These are phyloP conservation scores for Aspergillus viridinutans DNA, from an alignment of 2,329 filamentous ascomycete genomes.

Conservation along the genomic window DNA sequence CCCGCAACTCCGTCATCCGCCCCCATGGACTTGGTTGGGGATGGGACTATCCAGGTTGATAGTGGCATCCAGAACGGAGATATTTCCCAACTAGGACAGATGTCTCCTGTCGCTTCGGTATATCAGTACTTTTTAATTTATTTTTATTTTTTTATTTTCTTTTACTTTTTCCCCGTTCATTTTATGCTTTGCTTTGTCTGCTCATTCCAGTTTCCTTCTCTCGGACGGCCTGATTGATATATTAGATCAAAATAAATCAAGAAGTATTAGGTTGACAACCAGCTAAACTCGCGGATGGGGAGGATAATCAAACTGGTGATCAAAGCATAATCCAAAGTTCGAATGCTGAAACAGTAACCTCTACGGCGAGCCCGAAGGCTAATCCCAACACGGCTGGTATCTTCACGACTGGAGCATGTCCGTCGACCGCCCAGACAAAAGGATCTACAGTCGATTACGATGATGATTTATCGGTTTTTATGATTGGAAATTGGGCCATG, in stretches of 20 bases:
- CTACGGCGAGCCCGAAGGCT: neutral
- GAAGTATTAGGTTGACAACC: neutral
- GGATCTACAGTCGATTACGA: constrained; percentile 11
- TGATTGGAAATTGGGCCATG: constrained; percentile 7
- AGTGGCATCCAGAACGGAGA: neutral
- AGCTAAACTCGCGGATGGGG: neutral
- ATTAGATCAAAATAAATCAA: neutral
- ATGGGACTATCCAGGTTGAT: constrained; percentile 1
- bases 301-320: constrained; percentile 3
- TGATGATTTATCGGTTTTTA: neutral
- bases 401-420: neutral
- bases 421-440: neutral
- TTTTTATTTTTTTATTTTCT: neutral
- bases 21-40: constrained; percentile 18
- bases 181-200: neutral
- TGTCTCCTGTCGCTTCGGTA: neutral
- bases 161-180: neutral
- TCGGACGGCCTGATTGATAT: neutral
- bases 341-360: neutral
- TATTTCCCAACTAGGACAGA: neutral
- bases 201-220: neutral
- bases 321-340: neutral
- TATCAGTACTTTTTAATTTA: neutral
- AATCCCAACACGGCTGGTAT: neutral
- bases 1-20: constrained; percentile 11